Percentiles rank a stretch among this genome's conserved stretches.
Conservation (phyloP, 805 yeast species). For the Wickerhamomyces strasburgensis region DNA sequence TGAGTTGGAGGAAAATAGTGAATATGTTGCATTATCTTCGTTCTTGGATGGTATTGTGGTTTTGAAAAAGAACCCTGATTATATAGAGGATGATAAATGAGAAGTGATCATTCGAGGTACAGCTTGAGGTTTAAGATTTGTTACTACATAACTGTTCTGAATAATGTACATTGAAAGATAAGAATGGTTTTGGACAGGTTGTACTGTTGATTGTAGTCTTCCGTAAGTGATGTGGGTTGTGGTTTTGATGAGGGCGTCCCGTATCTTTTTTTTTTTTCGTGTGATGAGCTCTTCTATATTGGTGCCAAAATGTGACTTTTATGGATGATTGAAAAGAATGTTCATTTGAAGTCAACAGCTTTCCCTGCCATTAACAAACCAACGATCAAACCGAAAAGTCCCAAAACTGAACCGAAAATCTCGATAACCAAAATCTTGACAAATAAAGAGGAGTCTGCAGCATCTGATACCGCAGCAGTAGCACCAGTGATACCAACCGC, state of each 20-base stretch:
- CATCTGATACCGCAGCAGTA: conserved; percentile 97
- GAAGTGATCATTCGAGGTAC: too few species aligned
- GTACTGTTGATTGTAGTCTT: too few species aligned
- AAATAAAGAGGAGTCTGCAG: conserved; percentile 91
- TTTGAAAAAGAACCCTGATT: conserved; percentile 85
- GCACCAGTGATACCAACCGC: conserved; percentile 98
- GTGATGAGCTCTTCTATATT: neutral
- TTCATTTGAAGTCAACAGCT: conserved; percentile 76
- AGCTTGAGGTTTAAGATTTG: too few species aligned
- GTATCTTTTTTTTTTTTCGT: neutral
- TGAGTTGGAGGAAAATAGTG: conserved; percentile 85
- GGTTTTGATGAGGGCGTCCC: neutral
- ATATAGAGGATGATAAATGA: conserved; percentile 47
- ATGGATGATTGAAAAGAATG: too few species aligned
- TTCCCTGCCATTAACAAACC: conserved; percentile 96
- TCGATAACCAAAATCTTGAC: conserved; percentile 96
- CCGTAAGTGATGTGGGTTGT: too few species aligned
- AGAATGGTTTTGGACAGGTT: too few species aligned
- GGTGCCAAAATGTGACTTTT: neutral
- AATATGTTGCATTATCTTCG: conserved; percentile 75
- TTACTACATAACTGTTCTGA: too few species aligned
- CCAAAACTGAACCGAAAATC: conserved; percentile 94
- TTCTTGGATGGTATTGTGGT: conserved; percentile 92
- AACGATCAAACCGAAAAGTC: conserved; percentile 92
- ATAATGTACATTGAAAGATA: neutral